Evolutionary conservation across 1,284 basidiomycete species (phyloP).

Genomic region (Trametes hirsuta): DNA sequence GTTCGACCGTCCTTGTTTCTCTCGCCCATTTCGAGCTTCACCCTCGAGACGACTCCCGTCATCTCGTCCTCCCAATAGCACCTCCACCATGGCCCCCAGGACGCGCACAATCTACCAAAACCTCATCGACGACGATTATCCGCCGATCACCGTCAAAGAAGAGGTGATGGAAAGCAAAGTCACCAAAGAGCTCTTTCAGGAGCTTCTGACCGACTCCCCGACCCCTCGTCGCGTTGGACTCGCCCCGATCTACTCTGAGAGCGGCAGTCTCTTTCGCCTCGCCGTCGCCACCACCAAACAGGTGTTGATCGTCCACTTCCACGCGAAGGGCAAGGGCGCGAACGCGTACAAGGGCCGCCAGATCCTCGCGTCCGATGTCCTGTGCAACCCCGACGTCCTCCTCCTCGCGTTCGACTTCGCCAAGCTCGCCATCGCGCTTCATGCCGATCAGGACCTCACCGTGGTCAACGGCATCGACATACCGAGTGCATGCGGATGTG

Average conservation of each 20-base stretch:
- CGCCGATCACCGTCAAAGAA: conserved; percentile 22
- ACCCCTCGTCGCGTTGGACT: conserved; percentile 31
- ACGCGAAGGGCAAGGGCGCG: conserved; percentile 23
- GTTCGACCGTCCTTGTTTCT: not conserved
- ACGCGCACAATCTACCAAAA: conserved; percentile 28
- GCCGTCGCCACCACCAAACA: conserved; percentile 28
- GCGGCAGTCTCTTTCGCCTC: conserved; percentile 31
- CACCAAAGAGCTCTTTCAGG: conserved; percentile 26
- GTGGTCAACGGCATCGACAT: conserved; percentile 56
- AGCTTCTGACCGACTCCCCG: conserved; percentile 11
- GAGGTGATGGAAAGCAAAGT: conserved; percentile 27
- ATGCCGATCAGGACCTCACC: conserved; percentile 42
- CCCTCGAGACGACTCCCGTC: conserved; percentile 17
- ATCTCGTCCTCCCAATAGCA: not conserved
- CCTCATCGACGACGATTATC: conserved; percentile 28
- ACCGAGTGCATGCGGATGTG: conserved; percentile 37
- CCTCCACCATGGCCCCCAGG: conserved; percentile 27
- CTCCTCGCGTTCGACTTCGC: conserved; percentile 50
- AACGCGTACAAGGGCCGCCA: conserved; percentile 26
- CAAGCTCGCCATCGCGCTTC: conserved; percentile 45
- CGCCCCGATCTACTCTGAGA: conserved; percentile 32
- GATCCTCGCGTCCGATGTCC: conserved; percentile 29
- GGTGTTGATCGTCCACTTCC: conserved; percentile 34
- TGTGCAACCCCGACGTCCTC: conserved; percentile 29
- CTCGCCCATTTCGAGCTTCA: not conserved